Evolutionary conservation across 2,329 filamentous ascomycete genomes (phyloP), one percentile per base, ranked within the genome.

Genomic region (Exophiala spinifera): DNA sequence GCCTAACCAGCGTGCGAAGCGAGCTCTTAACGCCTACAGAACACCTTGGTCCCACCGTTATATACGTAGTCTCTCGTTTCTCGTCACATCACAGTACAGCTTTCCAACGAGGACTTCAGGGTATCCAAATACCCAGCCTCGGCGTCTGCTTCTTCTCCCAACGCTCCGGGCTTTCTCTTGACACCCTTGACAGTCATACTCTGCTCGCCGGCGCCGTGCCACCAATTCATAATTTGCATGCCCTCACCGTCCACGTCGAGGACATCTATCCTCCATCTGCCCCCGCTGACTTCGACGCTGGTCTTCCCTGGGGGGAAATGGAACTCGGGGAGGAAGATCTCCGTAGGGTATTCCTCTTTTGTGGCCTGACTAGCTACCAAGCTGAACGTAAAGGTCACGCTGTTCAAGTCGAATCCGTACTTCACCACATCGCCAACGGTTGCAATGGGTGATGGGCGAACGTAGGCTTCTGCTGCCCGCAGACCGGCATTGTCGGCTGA

Each of bases 391-490:
- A 96, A 97, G 8, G 80, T 81, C 68, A 88, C 92, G 55, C 80
- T 87, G 45, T 82, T 82, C 49, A 99, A 77, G 68, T 96, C 90
- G 65, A 99, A 99, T 1, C 84, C 87, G 65, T 89, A 88, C 8
- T 80, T 77, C 2, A 80, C 68, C 13, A 96, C 76, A 23, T 81
- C 79, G 8, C 94, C 94, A 46, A 85, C 85, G 0, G 88, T 88
- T 3, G 79, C 77, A 21, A 91, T 84, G 0, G 94, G 89, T 0
- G 87, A 86, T 0, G 94, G 94, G 1, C 94, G 86, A 31, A 97
- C 84, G 65, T 90, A 97, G 0, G 95, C 92, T 72, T 99, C 92
- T 3, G 91, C 92, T 1, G 92, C 94, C 34, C 94, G 87, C 65
- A 87, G 89, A 1, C 94, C 92, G 0, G 85, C 82, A 1, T 81